Base-by-base conservation (phyloP, 352 stramenopile species). In the Phytopythium boreale region DNA sequence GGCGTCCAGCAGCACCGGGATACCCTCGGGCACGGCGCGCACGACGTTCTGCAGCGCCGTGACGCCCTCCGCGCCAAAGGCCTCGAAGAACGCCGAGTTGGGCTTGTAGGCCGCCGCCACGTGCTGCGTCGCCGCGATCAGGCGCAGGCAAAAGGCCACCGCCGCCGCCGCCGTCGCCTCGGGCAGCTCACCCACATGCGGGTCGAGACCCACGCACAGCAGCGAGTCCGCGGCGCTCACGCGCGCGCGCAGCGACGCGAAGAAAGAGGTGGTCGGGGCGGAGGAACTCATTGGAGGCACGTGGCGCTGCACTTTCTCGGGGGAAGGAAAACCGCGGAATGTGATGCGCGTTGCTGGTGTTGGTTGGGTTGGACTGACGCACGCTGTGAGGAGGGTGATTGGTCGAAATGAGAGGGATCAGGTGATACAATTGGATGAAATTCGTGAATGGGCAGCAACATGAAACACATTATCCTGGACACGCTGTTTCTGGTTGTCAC, bases 31-130 rank as follows among this genome's bases (percentile, higher is more conserved):
- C n/a, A 98, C 83, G 10, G 83, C 75, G 49, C 78, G 76, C 56
- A 98, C 90, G 11, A 99, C 95, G 50, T 92, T 75, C 64, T 92
- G 79, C 36, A 99, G 76, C 8, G 95, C 97, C 9, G 76, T 72
- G 61, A 96, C 78, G 53, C 97, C 97, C 41, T 95, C 89, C 12
- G 82, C 77, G 37, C 88, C 89, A 59, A 95, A 95, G 17, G 82
- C 84, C 62, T 99, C 97, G 72, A 99, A 99, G 78, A 99, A 99
- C 8, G 98, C 98, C 60, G 96, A 95, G 80, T 99, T 99, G 31
- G 98, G 98, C 78, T 99, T 99, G 89, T 98, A 99, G 41, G 88
- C 92, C 12, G 95, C 93, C 2, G 96, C 95, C 47, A 97, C 85
- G 24, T 95, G 80, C 47, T 96, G 79, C 19, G 97, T 99, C 56